Percentiles rank a stretch among this genome's conserved stretches.
phyloP scores from a whole-genome alignment of 768 basidiomycete species.

The Tricholoma flavovirens region DNA sequence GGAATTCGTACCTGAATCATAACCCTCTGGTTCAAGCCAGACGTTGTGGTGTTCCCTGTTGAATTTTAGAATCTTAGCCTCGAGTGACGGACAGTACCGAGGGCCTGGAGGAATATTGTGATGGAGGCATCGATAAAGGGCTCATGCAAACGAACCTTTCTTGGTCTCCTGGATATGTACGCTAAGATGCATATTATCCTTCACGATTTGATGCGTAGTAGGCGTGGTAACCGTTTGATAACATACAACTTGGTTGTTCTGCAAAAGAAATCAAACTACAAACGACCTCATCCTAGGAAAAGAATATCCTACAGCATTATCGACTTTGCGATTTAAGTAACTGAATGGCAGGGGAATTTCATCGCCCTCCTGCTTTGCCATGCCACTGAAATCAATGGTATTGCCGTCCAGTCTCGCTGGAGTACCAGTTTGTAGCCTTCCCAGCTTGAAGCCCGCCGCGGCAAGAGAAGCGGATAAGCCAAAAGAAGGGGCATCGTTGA shows the following conservation, averaged over 20 bases:
- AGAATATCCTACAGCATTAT: constrained; percentile 52
- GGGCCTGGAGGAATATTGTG: constrained; percentile 47
- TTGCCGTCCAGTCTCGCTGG: constrained; percentile 71
- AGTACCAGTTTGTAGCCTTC: constrained; percentile 80
- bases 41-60: constrained; percentile 66
- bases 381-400: constrained; percentile 62
- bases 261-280: not conserved
- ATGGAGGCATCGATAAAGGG: not conserved
- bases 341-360: constrained; percentile 65
- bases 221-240: constrained; percentile 70
- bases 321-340: constrained; percentile 60
- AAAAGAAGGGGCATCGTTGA: constrained; percentile 63
- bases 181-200: constrained; percentile 68
- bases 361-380: constrained; percentile 68
- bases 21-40: constrained; percentile 92
- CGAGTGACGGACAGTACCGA: constrained; percentile 87
- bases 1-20: constrained; percentile 60
- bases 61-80: constrained; percentile 82
- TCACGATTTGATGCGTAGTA: constrained; percentile 69
- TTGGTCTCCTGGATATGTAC: constrained; percentile 87
- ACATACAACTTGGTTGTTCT: constrained; percentile 73
- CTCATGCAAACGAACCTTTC: constrained; percentile 47
- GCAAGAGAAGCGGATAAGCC: constrained; percentile 75
- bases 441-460: constrained; percentile 73
- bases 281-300: not conserved